Evolutionary conservation across 2,329 filamentous ascomycete species (phyloP).

Genomic region (Hypoxylon sp.): DNA sequence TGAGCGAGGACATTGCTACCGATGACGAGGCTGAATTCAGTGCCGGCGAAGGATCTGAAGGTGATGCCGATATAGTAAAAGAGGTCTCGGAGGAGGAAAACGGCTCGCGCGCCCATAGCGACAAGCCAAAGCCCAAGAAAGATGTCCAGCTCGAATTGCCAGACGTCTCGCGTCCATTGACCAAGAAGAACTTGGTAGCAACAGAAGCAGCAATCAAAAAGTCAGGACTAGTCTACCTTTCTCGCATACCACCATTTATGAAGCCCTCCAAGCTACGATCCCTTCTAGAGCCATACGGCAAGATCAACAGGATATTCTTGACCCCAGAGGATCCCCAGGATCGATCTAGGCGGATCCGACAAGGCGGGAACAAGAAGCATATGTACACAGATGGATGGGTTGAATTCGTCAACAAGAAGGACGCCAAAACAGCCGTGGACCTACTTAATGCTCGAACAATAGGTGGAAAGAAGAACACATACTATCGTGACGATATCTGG

Average conservation of each 20-base stretch:
- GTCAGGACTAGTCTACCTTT: slow-evolving; percentile 85
- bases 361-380: slow-evolving; percentile 84
- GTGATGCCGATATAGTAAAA: slow-evolving; percentile 34
- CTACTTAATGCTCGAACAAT: slow-evolving; percentile 80
- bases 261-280: slow-evolving; percentile 80
- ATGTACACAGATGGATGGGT: slow-evolving; percentile 88
- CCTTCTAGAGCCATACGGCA: slow-evolving; percentile 77
- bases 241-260: slow-evolving; percentile 88
- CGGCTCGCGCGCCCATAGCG: slow-evolving; percentile 35
- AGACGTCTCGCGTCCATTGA: slow-evolving; percentile 62
- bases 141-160: slow-evolving; percentile 52
- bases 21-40: slow-evolving; percentile 46
- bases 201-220: slow-evolving; percentile 72
- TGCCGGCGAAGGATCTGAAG: slow-evolving; percentile 45
- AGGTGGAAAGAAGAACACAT: slow-evolving; percentile 83
- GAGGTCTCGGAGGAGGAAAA: slow-evolving; percentile 37
- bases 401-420: slow-evolving; percentile 78
- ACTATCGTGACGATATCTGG: slow-evolving; percentile 89
- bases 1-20: slow-evolving; percentile 41
- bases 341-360: slow-evolving; percentile 71
- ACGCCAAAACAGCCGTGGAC: slow-evolving; percentile 80
- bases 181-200: slow-evolving; percentile 73
- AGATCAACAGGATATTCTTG: slow-evolving; percentile 61
- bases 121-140: slow-evolving; percentile 41
- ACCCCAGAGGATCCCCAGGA: slow-evolving; percentile 62